Evolutionary conservation across 768 basidiomycete species (phyloP).

Genomic region (Russula dissimulans): DNA sequence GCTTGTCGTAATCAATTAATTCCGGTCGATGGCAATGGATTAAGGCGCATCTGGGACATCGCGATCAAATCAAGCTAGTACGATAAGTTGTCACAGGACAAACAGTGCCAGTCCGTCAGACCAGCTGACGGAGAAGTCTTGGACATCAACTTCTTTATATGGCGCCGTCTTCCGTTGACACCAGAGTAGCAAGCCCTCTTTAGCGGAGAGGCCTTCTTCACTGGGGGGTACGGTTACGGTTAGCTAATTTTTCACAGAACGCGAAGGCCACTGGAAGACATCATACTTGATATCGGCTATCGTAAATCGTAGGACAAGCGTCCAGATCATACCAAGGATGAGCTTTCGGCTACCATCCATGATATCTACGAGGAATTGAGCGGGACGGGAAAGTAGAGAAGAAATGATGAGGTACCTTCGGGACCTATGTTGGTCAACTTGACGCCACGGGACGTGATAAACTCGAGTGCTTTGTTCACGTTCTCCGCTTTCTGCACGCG

Average conservation of each 20-base stretch:
- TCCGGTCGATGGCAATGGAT: slow-evolving; percentile 98
- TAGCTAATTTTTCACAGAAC: not conserved
- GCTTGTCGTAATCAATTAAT: slow-evolving; percentile 76
- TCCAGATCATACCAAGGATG: slow-evolving; percentile 99
- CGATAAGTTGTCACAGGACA: slow-evolving; percentile 27
- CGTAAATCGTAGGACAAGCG: slow-evolving; percentile 90
- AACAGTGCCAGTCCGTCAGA: slow-evolving; percentile 92
- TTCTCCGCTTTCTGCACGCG: slow-evolving; percentile 98
- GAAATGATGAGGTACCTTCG: slow-evolving; percentile 49
- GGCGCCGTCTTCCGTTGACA: slow-evolving; percentile 92
- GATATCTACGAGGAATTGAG: slow-evolving; percentile 55
- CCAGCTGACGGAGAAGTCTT: slow-evolving; percentile 91
- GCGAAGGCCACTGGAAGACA: not conserved
- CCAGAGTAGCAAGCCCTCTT: slow-evolving; percentile 95
- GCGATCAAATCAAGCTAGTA: slow-evolving; percentile 6
- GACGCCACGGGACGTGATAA: slow-evolving; percentile 88
- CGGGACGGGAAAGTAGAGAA: not conserved
- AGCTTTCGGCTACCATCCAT: slow-evolving; percentile 98
- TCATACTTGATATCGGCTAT: slow-evolving; percentile 95
- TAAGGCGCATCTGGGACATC: slow-evolving; percentile 72
- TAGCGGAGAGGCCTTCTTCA: slow-evolving; percentile 97
- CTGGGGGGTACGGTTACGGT: slow-evolving; percentile 32
- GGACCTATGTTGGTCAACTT: slow-evolving; percentile 97
- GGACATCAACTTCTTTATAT: slow-evolving; percentile 87
- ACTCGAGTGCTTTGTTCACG: slow-evolving; percentile 92